Percentiles rank a stretch among this genome's conserved stretches.
These are phyloP conservation scores for Phytophthora sansomeana DNA, from an alignment of 352 stramenopile genomes.

Conservation along the genomic window DNA sequence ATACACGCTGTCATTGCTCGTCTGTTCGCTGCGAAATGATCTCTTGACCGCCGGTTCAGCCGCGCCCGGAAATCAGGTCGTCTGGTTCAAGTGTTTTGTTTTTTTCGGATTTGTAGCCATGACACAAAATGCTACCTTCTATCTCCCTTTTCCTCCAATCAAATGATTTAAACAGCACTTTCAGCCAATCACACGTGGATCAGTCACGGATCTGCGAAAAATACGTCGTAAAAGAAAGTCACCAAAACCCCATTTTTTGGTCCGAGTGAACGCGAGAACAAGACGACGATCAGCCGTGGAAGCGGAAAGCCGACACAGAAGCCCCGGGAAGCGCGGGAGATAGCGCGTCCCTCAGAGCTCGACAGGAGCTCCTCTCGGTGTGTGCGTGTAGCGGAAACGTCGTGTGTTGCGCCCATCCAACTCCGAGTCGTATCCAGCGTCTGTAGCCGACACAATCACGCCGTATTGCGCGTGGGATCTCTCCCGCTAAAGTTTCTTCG, in stretches of 20 bases:
- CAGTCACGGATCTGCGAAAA: slow-evolving; percentile 21
- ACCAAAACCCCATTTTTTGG: slow-evolving; percentile 18
- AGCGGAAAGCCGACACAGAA: slow-evolving; percentile 11
- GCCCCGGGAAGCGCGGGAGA: slow-evolving; percentile 17
- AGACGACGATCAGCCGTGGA: slow-evolving; percentile 41
- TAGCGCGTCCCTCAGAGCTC: slow-evolving; percentile 24
- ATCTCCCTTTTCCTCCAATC: slow-evolving; percentile 11
- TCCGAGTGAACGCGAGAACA: slow-evolving; percentile 30
- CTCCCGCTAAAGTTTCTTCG: not conserved
- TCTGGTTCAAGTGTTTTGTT: slow-evolving; percentile 12
- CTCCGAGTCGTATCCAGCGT: not conserved
- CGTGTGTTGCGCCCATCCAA: not conserved
- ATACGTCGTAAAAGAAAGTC: slow-evolving; percentile 9
- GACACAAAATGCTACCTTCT: slow-evolving; percentile 10
- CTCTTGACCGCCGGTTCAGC: slow-evolving; percentile 21
- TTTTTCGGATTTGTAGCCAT: slow-evolving; percentile 1
- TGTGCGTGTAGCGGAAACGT: slow-evolving; percentile 7
- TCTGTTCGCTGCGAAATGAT: slow-evolving; percentile 11
- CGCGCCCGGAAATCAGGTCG: slow-evolving; percentile 27
- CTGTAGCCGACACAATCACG: slow-evolving; percentile 20
- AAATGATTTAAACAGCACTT: not conserved
- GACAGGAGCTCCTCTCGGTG: not conserved
- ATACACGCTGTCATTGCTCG: not conserved
- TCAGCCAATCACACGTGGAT: slow-evolving; percentile 9
- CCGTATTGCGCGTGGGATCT: not conserved